These are phyloP conservation scores for Mariannaea elegans DNA, from an alignment of 2,329 filamentous ascomycete genomes.

Conservation along the genomic window DNA sequence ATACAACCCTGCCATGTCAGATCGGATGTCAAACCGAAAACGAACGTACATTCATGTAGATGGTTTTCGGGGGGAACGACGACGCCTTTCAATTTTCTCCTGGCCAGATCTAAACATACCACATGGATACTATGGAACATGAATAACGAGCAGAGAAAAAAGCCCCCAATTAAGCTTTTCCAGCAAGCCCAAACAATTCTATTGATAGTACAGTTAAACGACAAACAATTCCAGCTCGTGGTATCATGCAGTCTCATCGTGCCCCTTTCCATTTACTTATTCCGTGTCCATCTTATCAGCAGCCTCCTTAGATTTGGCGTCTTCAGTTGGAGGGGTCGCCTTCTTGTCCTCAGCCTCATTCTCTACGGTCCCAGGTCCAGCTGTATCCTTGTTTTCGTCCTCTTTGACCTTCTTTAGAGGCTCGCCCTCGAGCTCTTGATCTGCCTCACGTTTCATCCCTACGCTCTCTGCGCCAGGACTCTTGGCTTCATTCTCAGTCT, in stretches of 20 bases:
- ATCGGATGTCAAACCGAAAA: too few relatives aligned
- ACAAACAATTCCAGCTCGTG: constrained; percentile 11
- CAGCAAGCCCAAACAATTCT: constrained; percentile 8
- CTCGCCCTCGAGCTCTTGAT: constrained; percentile 54
- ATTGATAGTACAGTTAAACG: constrained; percentile 15
- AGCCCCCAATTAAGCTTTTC: not conserved
- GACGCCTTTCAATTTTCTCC: too few relatives aligned
- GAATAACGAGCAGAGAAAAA: not conserved
- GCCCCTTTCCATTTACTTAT: constrained; percentile 27
- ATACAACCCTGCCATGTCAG: too few relatives aligned
- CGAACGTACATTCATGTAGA: too few relatives aligned
- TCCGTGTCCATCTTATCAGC: constrained; percentile 40
- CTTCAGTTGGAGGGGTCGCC: constrained; percentile 22
- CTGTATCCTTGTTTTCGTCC: constrained; percentile 28
- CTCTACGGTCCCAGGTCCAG: constrained; percentile 4
- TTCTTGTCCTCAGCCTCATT: constrained; percentile 15
- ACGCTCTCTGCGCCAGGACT: constrained; percentile 44
- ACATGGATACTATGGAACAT: too few relatives aligned
- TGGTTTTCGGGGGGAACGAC: too few relatives aligned
- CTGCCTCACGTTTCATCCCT: constrained; percentile 65
- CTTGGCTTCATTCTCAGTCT: constrained; percentile 41
- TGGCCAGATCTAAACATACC: too few relatives aligned
- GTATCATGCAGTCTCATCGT: constrained; percentile 27
- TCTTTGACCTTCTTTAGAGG: constrained; percentile 61
- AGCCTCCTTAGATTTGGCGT: constrained; percentile 32